Conservation (phyloP, 768 basidiomycete species). For the Tricholoma hemisulphureum region DNA sequence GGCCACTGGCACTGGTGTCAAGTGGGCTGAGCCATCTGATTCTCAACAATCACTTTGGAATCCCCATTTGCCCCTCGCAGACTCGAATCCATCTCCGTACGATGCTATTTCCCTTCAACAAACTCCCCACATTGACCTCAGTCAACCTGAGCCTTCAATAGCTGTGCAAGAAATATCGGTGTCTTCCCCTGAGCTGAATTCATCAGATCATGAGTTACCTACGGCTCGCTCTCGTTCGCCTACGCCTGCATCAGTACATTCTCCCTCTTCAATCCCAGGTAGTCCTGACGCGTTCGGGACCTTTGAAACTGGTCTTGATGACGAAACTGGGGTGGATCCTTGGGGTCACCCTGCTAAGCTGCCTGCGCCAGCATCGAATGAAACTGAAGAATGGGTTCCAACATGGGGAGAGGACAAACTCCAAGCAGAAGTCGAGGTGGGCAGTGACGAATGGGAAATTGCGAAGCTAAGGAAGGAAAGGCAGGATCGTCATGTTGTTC, state of each 20-base stretch:
- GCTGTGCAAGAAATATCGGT: slow-evolving; percentile 10
- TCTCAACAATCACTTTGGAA: slow-evolving; percentile 44
- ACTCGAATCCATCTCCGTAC: slow-evolving; percentile 42
- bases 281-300: slow-evolving; percentile 60
- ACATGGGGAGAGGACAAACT: slow-evolving; percentile 38
- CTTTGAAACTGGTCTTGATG: slow-evolving; percentile 51
- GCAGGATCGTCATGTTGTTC: slow-evolving; percentile 63
- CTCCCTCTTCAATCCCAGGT: slow-evolving; percentile 21
- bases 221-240: slow-evolving; percentile 9
- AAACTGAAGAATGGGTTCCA: slow-evolving; percentile 39
- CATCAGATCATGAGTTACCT: not conserved
- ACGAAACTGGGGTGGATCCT: slow-evolving; percentile 30
- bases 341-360: slow-evolving; percentile 32
- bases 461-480: slow-evolving; percentile 58
- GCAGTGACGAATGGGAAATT: slow-evolving; percentile 59
- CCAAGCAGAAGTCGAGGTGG: slow-evolving; percentile 10
- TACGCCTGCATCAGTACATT: slow-evolving; percentile 9
- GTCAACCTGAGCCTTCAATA: slow-evolving; percentile 4
- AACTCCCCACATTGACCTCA: slow-evolving; percentile 11
- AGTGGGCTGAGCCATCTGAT: slow-evolving; percentile 50
- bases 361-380: slow-evolving; percentile 13
- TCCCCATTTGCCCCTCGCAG: slow-evolving; percentile 17
- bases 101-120: slow-evolving; percentile 39
- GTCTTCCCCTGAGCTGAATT: not conserved
- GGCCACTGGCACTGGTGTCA: slow-evolving; percentile 43